Percentiles rank a stretch among this genome's conserved stretches.
phyloP scores from a whole-genome alignment of 2,329 filamentous ascomycete genomes.

The Emericellopsis cladophorae region DNA sequence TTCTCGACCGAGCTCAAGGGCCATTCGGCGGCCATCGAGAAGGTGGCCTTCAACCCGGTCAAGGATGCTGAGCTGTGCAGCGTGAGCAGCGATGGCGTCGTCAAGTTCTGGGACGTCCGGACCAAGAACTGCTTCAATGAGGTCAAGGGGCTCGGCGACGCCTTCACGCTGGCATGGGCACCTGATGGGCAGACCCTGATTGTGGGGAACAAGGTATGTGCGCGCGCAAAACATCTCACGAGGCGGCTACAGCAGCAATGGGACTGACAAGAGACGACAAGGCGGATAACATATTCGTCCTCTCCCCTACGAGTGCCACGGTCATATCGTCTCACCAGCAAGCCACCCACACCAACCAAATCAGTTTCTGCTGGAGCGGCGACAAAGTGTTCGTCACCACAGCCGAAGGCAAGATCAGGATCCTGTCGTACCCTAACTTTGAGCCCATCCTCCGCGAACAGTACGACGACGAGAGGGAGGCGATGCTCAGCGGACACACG shows the following conservation, averaged over 20 bases:
- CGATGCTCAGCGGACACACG: conserved; percentile 59
- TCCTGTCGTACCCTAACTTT: conserved; percentile 55
- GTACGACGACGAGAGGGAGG: conserved; percentile 31
- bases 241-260: background rate
- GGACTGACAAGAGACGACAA: conserved; percentile 13
- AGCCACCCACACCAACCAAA: conserved; percentile 54
- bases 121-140: conserved; percentile 60
- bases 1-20: conserved; percentile 66
- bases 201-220: conserved; percentile 57
- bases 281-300: conserved; percentile 48
- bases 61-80: conserved; percentile 69
- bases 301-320: conserved; percentile 46
- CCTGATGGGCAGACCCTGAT: conserved; percentile 58
- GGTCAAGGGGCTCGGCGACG: conserved; percentile 51
- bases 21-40: conserved; percentile 53
- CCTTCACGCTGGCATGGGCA: conserved; percentile 62
- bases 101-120: conserved; percentile 71
- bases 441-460: conserved; percentile 39
- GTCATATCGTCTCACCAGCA: conserved; percentile 48
- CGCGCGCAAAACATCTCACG: background rate
- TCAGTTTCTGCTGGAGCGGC: conserved; percentile 63
- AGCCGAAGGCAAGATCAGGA: conserved; percentile 56
- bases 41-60: conserved; percentile 65
- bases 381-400: conserved; percentile 59
- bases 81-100: conserved; percentile 59